These are phyloP conservation scores for Hondaea fermentalgiana DNA, from an alignment of 108 stramenopile genomes.

Conservation along the genomic window DNA sequence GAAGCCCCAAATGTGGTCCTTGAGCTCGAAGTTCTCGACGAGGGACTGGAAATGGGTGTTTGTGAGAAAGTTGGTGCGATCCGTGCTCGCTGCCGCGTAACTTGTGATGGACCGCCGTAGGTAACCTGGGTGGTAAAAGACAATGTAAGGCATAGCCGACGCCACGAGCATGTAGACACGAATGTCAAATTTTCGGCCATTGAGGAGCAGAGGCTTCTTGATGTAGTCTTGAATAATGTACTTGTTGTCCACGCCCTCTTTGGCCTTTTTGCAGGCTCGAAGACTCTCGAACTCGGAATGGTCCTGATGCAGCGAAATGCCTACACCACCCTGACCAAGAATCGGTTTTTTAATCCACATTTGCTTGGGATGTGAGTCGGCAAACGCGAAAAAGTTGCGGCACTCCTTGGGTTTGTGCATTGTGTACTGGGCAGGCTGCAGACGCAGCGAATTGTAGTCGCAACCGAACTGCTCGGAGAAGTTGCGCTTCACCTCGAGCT, in stretches of 20 bases:
- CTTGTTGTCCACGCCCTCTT: neutral
- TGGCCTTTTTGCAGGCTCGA: slow-evolving; percentile 10
- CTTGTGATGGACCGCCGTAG: neutral
- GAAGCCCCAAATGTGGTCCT: slow-evolving; percentile 19
- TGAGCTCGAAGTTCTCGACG: neutral
- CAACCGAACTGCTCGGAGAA: slow-evolving; percentile 9
- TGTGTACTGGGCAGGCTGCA: neutral
- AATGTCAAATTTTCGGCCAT: slow-evolving; percentile 52
- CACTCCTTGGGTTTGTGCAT: slow-evolving; percentile 17
- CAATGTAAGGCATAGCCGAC: slow-evolving; percentile 32
- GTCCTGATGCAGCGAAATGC: neutral
- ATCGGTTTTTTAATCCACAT: slow-evolving; percentile 13
- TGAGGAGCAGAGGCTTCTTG: slow-evolving; percentile 39
- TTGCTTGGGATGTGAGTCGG: neutral
- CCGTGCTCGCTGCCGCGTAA: neutral
- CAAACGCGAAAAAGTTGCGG: neutral
- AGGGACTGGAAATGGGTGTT: slow-evolving; percentile 7
- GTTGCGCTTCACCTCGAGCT: slow-evolving; percentile 13
- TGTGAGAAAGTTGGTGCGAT: slow-evolving; percentile 5
- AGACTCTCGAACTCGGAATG: neutral
- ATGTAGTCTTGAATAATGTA: slow-evolving; percentile 45
- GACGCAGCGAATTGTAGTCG: slow-evolving; percentile 1
- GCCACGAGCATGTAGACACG: slow-evolving; percentile 51
- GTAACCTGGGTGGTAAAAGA: slow-evolving; percentile 18
- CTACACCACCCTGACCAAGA: slow-evolving; percentile 1